A percentile compares a stretch with the other conserved stretches of the same genome.
These are phyloP conservation scores for Pseudevernia furfuracea DNA, from an alignment of 495 filamentous ascomycete genomes.

Conservation along the genomic window DNA sequence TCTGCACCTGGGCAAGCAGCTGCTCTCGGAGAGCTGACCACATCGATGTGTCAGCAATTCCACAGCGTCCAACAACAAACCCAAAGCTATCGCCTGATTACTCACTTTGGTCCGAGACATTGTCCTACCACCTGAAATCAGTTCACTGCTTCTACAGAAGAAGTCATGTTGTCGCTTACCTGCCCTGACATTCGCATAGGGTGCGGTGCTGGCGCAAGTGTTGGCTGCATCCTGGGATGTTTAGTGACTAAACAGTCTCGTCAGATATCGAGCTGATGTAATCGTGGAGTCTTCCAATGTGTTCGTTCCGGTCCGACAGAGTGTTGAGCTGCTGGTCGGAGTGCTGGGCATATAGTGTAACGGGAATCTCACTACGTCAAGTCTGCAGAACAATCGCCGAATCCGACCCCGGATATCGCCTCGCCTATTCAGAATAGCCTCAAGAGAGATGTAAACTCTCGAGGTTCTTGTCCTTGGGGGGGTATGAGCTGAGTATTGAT, in stretches of 20 bases:
- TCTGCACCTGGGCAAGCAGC: constrained; percentile 40
- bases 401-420: neutral
- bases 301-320: neutral
- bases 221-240: constrained; percentile 41
- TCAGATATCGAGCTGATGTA: constrained; percentile 2
- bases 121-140: constrained; percentile 35
- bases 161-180: constrained; percentile 41
- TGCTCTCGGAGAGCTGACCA: constrained; percentile 46
- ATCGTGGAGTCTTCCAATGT: neutral
- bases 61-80: neutral
- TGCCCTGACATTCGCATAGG: constrained; percentile 50
- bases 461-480: neutral
- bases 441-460: neutral
- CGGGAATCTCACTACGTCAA: neutral
- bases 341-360: neutral
- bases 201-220: constrained; percentile 51
- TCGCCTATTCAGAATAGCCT: neutral
- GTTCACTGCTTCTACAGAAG: constrained; percentile 11
- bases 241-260: constrained; percentile 8
- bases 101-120: constrained; percentile 46
- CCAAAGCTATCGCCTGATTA: constrained; percentile 19
- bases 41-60: constrained; percentile 25
- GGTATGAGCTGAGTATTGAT: neutral
- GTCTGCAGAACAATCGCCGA: neutral
- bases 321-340: neutral